These are phyloP conservation scores for Leishmania turanica DNA, from an alignment of 208 protist genomes.

Conservation along the genomic window DNA sequence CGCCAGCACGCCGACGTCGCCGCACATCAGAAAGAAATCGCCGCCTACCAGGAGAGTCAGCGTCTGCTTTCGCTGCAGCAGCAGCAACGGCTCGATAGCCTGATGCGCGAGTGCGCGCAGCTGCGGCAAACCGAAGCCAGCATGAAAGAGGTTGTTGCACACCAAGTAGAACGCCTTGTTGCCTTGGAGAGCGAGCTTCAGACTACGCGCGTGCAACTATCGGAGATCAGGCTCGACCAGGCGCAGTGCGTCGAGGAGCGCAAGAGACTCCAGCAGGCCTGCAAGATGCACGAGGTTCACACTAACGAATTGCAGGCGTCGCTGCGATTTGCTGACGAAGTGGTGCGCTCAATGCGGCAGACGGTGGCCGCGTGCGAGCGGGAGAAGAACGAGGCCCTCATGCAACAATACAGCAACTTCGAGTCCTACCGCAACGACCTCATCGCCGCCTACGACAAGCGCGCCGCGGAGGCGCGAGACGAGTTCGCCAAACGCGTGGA, in stretches of 20 bases:
- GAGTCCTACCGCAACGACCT: constrained; percentile 38
- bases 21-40: constrained; percentile 30
- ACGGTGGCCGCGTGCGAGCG: constrained; percentile 26
- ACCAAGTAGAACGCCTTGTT: constrained; percentile 32
- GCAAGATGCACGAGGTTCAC: constrained; percentile 31
- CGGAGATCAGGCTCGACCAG: constrained; percentile 9
- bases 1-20: constrained; percentile 11
- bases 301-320: constrained; percentile 24
- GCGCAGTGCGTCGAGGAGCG: constrained; percentile 19
- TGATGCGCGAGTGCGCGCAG: constrained; percentile 28
- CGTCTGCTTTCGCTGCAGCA: constrained; percentile 16
- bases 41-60: constrained; percentile 34
- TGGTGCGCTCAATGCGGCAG: constrained; percentile 34
- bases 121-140: constrained; percentile 29
- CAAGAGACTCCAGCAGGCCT: constrained; percentile 23
- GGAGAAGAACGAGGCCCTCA: constrained; percentile 38
- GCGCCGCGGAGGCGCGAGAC: constrained; percentile 30
- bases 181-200: constrained; percentile 31
- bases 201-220: constrained; percentile 18
- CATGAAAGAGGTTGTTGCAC: constrained; percentile 29
- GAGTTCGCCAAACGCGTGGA: constrained; percentile 37
- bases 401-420: constrained; percentile 44
- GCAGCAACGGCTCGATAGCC: constrained; percentile 25
- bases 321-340: constrained; percentile 25
- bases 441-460: constrained; percentile 41